phyloP scores from a whole-genome alignment of 2,329 filamentous ascomycete genomes.

The Trichophyton benhamiae region DNA sequence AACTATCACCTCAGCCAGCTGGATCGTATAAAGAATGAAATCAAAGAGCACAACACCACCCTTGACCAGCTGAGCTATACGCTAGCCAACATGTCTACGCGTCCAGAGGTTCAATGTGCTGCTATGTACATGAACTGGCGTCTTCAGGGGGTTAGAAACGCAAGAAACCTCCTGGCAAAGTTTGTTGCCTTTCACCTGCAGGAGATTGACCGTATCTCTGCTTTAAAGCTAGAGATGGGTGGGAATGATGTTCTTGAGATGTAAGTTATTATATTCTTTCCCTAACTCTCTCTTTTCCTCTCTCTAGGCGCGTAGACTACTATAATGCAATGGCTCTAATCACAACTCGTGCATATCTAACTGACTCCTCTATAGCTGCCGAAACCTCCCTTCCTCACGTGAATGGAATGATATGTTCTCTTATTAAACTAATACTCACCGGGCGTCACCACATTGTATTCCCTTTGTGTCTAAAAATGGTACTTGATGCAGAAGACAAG shows the following conservation, averaged over 20 bases:
- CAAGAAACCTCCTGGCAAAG: slow-evolving; percentile 11
- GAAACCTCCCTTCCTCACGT: background rate
- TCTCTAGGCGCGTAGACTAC: background rate
- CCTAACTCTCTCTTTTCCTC: background rate
- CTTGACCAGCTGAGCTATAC: slow-evolving; percentile 13
- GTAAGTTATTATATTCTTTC: slow-evolving; percentile 7
- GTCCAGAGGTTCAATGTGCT: slow-evolving; percentile 5
- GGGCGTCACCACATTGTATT: background rate
- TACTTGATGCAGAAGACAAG: background rate
- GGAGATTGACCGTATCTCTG: slow-evolving; percentile 18
- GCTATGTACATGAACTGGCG: slow-evolving; percentile 9
- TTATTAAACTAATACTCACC: background rate
- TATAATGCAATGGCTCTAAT: background rate
- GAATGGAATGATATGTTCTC: slow-evolving; percentile 4
- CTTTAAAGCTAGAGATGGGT: slow-evolving; percentile 3
- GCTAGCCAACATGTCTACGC: background rate
- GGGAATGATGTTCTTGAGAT: slow-evolving; percentile 1
- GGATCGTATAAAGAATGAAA: slow-evolving; percentile 19
- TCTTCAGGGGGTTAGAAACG: slow-evolving; percentile 11
- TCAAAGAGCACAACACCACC: slow-evolving; percentile 12
- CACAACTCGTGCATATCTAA: background rate
- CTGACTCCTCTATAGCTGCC: background rate
- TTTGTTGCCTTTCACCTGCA: slow-evolving; percentile 17
- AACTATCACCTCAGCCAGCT: slow-evolving; percentile 21
- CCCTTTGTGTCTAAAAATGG: background rate